phyloP scores from a whole-genome alignment of 257 asterid genomes.

The Linderniella brevidens region DNA sequence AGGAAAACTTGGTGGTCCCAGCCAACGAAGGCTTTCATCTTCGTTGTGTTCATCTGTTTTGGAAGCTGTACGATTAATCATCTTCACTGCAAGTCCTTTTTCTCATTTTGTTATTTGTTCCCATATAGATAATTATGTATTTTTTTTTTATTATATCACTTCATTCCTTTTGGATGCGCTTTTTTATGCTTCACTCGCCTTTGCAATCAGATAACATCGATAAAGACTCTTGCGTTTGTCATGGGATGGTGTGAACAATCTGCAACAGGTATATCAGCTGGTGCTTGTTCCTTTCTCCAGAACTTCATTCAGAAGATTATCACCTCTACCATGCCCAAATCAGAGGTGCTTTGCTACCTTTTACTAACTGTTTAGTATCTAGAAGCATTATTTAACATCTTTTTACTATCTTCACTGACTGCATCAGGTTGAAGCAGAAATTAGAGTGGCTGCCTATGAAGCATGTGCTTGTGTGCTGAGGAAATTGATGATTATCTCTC shows the following conservation, averaged over 20 bases:
- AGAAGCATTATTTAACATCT: constrained; percentile 7
- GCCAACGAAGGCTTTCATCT: constrained; percentile 70
- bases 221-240: constrained; percentile 52
- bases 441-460: constrained; percentile 65
- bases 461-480: constrained; percentile 51
- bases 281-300: constrained; percentile 55
- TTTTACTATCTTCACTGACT: background rate
- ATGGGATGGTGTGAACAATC: constrained; percentile 45
- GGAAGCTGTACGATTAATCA: constrained; percentile 53
- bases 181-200: constrained; percentile 1
- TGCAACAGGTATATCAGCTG: constrained; percentile 20
- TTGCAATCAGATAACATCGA: constrained; percentile 36
- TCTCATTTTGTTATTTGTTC: constrained; percentile 3
- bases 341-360: constrained; percentile 37
- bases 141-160: background rate
- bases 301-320: constrained; percentile 57
- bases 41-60: constrained; percentile 46
- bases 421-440: constrained; percentile 62
- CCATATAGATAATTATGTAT: background rate
- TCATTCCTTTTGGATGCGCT: background rate
- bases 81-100: constrained; percentile 9
- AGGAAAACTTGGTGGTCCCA: constrained; percentile 92
- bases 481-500: constrained; percentile 30
- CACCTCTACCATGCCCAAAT: constrained; percentile 32
- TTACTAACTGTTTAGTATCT: constrained; percentile 11